These are phyloP conservation scores for Cryptococcus sp. DNA, from an alignment of 1,284 basidiomycete genomes.

Conservation along the genomic window DNA sequence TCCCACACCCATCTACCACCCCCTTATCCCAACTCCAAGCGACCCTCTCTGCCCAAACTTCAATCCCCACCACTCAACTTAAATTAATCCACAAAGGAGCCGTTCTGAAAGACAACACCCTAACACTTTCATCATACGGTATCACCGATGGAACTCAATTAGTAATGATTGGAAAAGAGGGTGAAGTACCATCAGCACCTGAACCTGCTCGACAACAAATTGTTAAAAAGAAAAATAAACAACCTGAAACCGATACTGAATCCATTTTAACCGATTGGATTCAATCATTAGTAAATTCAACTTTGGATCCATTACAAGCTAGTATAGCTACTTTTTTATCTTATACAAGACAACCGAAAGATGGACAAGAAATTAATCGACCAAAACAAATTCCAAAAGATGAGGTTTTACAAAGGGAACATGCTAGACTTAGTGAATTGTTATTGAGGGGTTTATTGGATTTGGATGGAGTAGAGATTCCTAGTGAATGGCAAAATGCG, in stretches of 20 bases:
- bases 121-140: slow-evolving; percentile 46
- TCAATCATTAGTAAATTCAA: slow-evolving; percentile 20
- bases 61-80: slow-evolving; percentile 33
- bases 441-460: slow-evolving; percentile 50
- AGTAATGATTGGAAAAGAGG: slow-evolving; percentile 42
- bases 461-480: slow-evolving; percentile 50
- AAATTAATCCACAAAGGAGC: slow-evolving; percentile 49
- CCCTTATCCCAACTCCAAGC: slow-evolving; percentile 39
- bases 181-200: slow-evolving; percentile 24
- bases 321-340: slow-evolving; percentile 35
- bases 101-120: slow-evolving; percentile 45
- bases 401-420: slow-evolving; percentile 41
- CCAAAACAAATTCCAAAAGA: slow-evolving; percentile 36
- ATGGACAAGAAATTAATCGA: slow-evolving; percentile 13
- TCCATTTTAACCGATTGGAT: slow-evolving; percentile 44
- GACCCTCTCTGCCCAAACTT: slow-evolving; percentile 44
- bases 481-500: slow-evolving; percentile 46
- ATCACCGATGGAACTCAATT: slow-evolving; percentile 41
- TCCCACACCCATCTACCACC: slow-evolving; percentile 41
- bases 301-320: slow-evolving; percentile 33
- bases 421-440: slow-evolving; percentile 47
- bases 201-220: slow-evolving; percentile 8
- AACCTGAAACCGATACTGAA: slow-evolving; percentile 42
- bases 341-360: slow-evolving; percentile 28
- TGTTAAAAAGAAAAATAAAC: slow-evolving; percentile 40